Base-by-base conservation (phyloP, 2,329 filamentous ascomycete genomes). In the Biscogniauxia mediterranea region DNA sequence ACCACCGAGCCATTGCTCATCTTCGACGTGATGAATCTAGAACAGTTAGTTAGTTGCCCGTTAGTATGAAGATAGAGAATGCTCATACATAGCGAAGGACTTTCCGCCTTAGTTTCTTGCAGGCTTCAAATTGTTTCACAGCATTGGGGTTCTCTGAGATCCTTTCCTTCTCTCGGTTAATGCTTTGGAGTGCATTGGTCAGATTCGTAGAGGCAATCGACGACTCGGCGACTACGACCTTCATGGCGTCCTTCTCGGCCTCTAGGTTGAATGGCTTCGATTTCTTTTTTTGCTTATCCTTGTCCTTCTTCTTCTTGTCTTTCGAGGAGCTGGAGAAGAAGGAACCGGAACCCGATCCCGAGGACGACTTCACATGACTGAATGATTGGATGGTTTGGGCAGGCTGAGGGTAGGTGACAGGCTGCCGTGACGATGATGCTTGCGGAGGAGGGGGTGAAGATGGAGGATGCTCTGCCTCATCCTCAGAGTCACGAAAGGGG, bases 161-260 rank as follows among this genome's bases (percentile, higher is more conserved):
- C 3, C 91, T 89, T 75, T 96, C 89, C 55, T 81, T 85, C 74
- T 98, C 95, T 62, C 95, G 88, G 74, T 98, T 97, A 77, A 97
- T 93, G 58, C 90, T 87, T 74, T 95, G 93, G 46, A 99, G 81
- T 0, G 89, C 86, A 71, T 99, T 98, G 72, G 89, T 83, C 49
- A 99, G 81, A 73, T 96, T 97, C 0, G 91, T 97, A n/a, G 92
- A 89, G 3, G 93, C 91, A 49, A 98, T 91, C 0, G 92, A 93
- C 0, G 93, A 87, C 54, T 94, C 91, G 2, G 94, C 95, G 65
- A 99, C 93, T n/a, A 89, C 86, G 64, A 89, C 86, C 66, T 97
- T 89, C 80, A 99, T 93, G 62, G 90, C 83, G 0, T 91, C 90
- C 75, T 94, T 94, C 75, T 98, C 95, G 49, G 87, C 89, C 68